Percentiles rank a stretch among this genome's conserved stretches.
Conservation (phyloP, 129 eudicot species). For the Flaveria robusta region DNA sequence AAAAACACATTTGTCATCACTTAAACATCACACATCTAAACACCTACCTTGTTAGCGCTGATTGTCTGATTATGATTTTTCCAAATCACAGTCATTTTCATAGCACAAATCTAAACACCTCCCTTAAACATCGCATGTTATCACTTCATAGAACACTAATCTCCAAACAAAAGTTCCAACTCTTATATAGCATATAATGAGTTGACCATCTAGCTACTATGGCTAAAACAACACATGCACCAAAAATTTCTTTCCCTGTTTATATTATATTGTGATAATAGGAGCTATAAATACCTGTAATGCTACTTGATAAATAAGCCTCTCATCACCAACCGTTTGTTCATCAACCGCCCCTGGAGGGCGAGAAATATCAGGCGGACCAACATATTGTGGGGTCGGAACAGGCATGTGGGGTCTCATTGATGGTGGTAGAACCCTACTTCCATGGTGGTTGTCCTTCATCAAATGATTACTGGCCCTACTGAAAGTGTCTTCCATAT, state of each 20-base stretch:
- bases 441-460: slow-evolving; percentile 41
- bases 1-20: too few relatives aligned
- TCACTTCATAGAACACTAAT: background rate
- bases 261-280: background rate
- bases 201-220: background rate
- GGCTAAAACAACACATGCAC: background rate
- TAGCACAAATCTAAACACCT: background rate
- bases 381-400: slow-evolving; percentile 38
- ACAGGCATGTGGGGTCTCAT: slow-evolving; percentile 30
- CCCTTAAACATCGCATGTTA: slow-evolving; percentile 10
- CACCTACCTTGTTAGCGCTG: background rate
- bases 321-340: slow-evolving; percentile 56
- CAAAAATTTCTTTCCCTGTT: background rate
- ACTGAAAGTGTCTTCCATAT: slow-evolving; percentile 29
- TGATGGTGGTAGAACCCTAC: slow-evolving; percentile 46
- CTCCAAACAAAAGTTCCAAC: background rate
- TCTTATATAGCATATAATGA: background rate
- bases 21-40: too few relatives aligned
- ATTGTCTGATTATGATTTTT: background rate
- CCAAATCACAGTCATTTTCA: background rate
- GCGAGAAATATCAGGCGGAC: slow-evolving; percentile 45
- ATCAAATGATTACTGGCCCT: slow-evolving; percentile 38
- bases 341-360: slow-evolving; percentile 56
- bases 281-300: slow-evolving; percentile 54
- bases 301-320: slow-evolving; percentile 70